Evolutionary conservation across 768 basidiomycete genomes (phyloP), one percentile per base, ranked within the genome.

Genomic region (Cystoderma amianthinum): DNA sequence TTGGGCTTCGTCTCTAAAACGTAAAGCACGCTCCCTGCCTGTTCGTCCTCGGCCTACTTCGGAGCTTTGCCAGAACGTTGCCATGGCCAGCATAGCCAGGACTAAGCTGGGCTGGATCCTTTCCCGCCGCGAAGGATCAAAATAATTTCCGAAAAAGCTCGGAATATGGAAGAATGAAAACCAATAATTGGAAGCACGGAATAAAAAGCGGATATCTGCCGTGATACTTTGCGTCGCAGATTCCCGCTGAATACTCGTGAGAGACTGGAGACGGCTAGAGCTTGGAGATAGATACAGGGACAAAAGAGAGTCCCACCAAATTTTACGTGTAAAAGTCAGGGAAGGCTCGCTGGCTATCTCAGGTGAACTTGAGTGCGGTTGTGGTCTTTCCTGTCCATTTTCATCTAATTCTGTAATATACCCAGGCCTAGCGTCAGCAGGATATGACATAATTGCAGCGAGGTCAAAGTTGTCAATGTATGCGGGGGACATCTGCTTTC

Each of bases 271-370:
- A 43, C 55, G 60, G 19, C 48, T 48, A n/a, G 59, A 51, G 43
- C 53, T 48, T 5, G 64, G 58, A 13, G 67, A 67, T 21, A 59
- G 43, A 55, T 86, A 86, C 20, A 81, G 53, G 30, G 64, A 61
- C 24, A 85, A 59, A 13, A 88, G 66, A 3, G 73, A 76, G 52
- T 87, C 87, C 80, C 82, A 89, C 86, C 86, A 87, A 17, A 76
- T 79, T 62, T 82, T 78, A 38, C 83, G 81, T 13, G 69, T 65
- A 57, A 84, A 85, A 36, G 72, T 68, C 25, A 84, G 60, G 6
- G 82, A 82, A 5, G 85, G 85, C 46, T 79, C 74, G 35, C 63
- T 53, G 4, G 52, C 55, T n/a, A 80, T 74, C 30, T 58, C 57
- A n/a, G 43, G 38, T 32, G 36, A 42, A 5, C 50, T 47, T 15